Evolutionary conservation across 164 flowering plant genomes (phyloP), one percentile per base, ranked within the genome.

Genomic region (Sextonia rubra): DNA sequence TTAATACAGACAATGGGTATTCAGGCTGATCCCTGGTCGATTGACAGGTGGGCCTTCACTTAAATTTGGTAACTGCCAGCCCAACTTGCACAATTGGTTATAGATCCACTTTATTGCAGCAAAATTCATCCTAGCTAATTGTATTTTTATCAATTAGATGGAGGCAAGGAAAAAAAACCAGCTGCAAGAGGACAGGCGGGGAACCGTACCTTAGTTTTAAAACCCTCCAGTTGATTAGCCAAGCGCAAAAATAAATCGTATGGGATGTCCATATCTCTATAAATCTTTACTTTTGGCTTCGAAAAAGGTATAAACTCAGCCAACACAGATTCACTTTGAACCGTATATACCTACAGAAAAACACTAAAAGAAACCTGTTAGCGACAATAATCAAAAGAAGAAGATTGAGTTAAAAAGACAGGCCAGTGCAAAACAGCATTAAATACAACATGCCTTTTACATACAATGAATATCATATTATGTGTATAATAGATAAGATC

Each of bases 291-390:
- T 76, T 85, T 88, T 47, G 85, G 74, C 12, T 66, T 83, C 24
- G 96, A 77, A 78, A 82, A 80, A 3, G 91, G 87, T 52, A 88
- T 76, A 62, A 56, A 86, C 70, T 80, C 76, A 12, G 88, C 83
- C 81, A 91, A 73, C 3, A 82, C 88, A 26, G 93, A 84, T 77
- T 87, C 89, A 75, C 78, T 81, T 4, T 49, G 72, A 71, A 88
- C 87, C 23, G 96, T 88, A 73, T 82, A 89, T 55, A 88, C 86
- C 92, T 88, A 71, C 66, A 82, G 49, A 18, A 52, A 48, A 37
- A 74, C 3, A 63, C 32, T 47, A 47, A 58, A 73, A 58, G 15
- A 18, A 55, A 24, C 2, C 7, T 63, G 26, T 68, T 61, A 14
- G 23, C 23, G 29, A 15, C 27, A 32, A 29, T 56, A 22, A 48